Base-by-base conservation (phyloP, 306 rosid species). In the Cicer chorassanicum region DNA sequence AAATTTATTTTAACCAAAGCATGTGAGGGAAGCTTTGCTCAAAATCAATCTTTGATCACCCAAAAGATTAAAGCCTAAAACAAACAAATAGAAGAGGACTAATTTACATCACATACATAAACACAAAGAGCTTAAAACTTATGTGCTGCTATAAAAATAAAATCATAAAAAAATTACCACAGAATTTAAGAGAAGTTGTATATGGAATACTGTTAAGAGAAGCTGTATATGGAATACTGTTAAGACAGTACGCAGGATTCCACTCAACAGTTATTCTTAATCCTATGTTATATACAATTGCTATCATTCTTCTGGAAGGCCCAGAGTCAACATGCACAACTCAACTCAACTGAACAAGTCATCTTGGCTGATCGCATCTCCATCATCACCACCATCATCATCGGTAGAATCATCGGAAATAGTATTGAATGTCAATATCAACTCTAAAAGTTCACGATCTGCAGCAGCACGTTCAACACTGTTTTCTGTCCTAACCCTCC, bases 321-420 rank as follows among this genome's bases (percentile, higher is more conserved):
- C 41, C 42, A 14, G 36, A 16, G 78, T 19, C 54, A 34, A 67
- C 49, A 34, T 16, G 41, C 48, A 46, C 56, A 66, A 69, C 76
- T 91, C 79, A 89, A 76, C 81, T 40, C 80, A 89, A 78, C 83
- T 41, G 82, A 80, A 83, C 73, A 81, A 80, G 77, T 87, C 93
- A 0, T 84, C 92, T 21, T 72, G 90, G 74, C 87, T 88, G 57
- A 56, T 19, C 29, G 84, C 66, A 65, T 83, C 96, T 34, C 82
- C 90, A 4, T 63, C 87, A 40, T 79, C 86, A 7, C 71, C 83
- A 7, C 88, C 86, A 5, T 79, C 85, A 4, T 91, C 84, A 5
- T 91, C 66, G 2, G 66, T 80, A 51, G 90, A 86, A 55, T 72
- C 84, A 46, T 86, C 90, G 49, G 84, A 73, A 70, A 68, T 84